Evolutionary conservation across 352 stramenopile genomes (phyloP), one percentile per base, ranked within the genome.

Genomic region (Globisporangium ultimum): DNA sequence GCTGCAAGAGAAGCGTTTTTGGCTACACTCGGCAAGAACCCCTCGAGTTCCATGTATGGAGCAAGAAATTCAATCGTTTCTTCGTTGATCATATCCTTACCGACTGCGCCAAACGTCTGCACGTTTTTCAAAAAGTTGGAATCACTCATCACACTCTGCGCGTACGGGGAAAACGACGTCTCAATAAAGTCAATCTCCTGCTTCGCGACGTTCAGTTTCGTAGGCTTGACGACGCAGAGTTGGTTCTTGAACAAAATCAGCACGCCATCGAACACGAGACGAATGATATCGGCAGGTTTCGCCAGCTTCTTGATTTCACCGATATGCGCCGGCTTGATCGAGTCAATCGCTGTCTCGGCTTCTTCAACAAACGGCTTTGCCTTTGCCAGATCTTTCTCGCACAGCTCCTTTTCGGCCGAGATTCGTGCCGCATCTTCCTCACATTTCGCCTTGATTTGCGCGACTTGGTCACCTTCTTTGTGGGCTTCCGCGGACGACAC

Each of bases 61-160:
- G 78, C 86, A 17, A 99, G 80, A 15, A 99, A 89, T 73, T 99
- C 97, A 58, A 99, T 98, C 2, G 96, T 99, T 66, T 99, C 97
- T 74, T 99, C 96, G 60, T 99, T 99, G 75, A 99, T 99, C 67
- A 97, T 83, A 72, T 99, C 96, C 60, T 99, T 99, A 22, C 96
- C 96, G 28, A 96, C 87, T 0, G 89, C 88, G 46, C 93, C 96
- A 68, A 99, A 99, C 36, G 88, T 97, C 63, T 98, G 83, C 22
- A 99, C 84, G 55, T 98, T 97, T 61, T 96, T 97, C 7, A 99
- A 70, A 74, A 99, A 99, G 65, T 97, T 97, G 12, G 93, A 93
- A 71, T 98, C 95, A 52, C 89, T 95, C 91, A 99, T 97, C 74
- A 99, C 95, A 14, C 82, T 92, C 60, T 98, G 88, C 8, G 92